Evolutionary conservation across 2,329 filamentous ascomycete species (phyloP).

Genomic region (Nemania sp.): DNA sequence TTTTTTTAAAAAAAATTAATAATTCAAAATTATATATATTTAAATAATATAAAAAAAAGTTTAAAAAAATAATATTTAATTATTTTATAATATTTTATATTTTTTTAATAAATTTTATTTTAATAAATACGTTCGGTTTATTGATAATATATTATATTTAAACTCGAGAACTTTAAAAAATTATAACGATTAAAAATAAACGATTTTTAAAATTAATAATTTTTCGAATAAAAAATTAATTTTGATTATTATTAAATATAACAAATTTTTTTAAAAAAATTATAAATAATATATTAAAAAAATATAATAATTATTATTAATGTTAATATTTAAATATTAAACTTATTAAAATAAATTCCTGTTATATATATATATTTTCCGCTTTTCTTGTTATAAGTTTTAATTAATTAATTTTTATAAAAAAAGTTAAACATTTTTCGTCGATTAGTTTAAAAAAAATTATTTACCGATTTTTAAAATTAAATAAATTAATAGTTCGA

Average conservation of each 20-base stretch:
- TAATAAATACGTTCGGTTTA: not conserved
- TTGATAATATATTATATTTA: not conserved
- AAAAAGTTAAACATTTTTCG: not conserved
- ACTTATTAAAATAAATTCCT: too few relatives aligned
- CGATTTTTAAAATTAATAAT: not conserved
- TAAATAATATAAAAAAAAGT: too few relatives aligned
- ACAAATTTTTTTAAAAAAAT: not conserved
- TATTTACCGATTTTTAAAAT: not conserved
- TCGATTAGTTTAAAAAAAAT: not conserved
- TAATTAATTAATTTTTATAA: not conserved
- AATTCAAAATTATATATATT: too few relatives aligned
- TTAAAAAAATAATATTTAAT: too few relatives aligned
- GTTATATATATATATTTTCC: too few relatives aligned
- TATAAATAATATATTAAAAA: not conserved
- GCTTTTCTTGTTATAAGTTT: too few relatives aligned
- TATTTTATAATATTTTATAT: too few relatives aligned
- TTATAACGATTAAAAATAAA: not conserved
- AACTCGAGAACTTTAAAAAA: not conserved
- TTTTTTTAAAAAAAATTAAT: too few relatives aligned
- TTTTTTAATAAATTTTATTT: not conserved
- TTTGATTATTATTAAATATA: not conserved
- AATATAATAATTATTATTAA: not conserved
- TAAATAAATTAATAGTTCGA: conserved; percentile 6
- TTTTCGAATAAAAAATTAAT: not conserved
- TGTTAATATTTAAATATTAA: too few relatives aligned